A percentile compares a stretch with the other conserved stretches of the same genome.
These are phyloP conservation scores for Crepidotus variabilis DNA, from an alignment of 768 basidiomycete genomes.

Conservation along the genomic window DNA sequence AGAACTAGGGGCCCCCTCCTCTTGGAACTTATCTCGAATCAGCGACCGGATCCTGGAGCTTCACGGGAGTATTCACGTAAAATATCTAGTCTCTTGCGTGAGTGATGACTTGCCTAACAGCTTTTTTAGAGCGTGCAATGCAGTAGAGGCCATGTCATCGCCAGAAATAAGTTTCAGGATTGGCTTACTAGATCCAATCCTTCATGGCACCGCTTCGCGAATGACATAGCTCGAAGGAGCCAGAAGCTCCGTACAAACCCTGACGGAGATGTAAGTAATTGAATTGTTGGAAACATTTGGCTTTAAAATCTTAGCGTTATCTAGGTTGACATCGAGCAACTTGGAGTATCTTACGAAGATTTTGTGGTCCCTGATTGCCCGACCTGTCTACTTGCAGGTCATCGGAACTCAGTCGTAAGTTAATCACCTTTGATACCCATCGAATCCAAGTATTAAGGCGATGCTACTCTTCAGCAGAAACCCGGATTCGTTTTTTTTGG, in stretches of 20 bases:
- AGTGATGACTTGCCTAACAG: not conserved
- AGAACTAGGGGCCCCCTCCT: constrained; percentile 21
- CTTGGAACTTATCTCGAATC: constrained; percentile 34
- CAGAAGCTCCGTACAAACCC: constrained; percentile 78
- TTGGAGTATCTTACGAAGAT: constrained; percentile 68
- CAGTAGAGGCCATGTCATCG: constrained; percentile 62
- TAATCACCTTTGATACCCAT: not conserved
- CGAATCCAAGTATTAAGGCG: not conserved
- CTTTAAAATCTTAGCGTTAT: not conserved
- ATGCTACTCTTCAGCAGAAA: constrained; percentile 51
- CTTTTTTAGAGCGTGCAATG: constrained; percentile 68
- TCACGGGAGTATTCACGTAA: constrained; percentile 83
- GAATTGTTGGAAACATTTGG: not conserved
- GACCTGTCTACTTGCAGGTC: constrained; percentile 56
- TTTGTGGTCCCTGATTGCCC: constrained; percentile 81
- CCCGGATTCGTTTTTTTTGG: constrained; percentile 88
- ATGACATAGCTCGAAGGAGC: constrained; percentile 57
- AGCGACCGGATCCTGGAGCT: constrained; percentile 66
- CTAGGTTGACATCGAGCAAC: constrained; percentile 72
- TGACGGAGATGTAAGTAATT: constrained; percentile 76
- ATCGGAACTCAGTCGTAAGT: constrained; percentile 57
- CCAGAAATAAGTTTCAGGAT: constrained; percentile 69
- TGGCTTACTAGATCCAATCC: constrained; percentile 74
- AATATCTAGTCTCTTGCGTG: not conserved
- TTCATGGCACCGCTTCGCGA: constrained; percentile 66